A percentile compares a stretch with the other conserved stretches of the same genome.
Conservation (phyloP, 305 asterid genomes). For the Fraxinus sp. region DNA sequence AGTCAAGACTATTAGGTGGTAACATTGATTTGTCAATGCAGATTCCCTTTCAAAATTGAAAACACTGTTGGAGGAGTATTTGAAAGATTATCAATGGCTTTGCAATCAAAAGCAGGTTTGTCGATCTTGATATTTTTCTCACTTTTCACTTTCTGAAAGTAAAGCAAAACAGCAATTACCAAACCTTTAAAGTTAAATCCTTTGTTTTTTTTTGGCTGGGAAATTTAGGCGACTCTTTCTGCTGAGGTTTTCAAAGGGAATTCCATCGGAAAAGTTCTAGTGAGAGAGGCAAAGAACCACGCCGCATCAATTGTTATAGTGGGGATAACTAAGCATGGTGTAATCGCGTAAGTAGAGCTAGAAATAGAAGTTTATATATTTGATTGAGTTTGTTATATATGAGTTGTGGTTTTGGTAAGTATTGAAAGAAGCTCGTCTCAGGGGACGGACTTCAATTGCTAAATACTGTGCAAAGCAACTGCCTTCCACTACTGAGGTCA, state of each 20-base stretch:
- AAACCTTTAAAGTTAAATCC: not conserved
- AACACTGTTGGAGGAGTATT: constrained; percentile 49
- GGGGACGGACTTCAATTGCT: constrained; percentile 75
- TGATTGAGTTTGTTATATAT: not conserved
- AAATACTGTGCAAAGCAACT: constrained; percentile 71
- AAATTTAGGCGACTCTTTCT: constrained; percentile 58
- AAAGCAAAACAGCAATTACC: not conserved
- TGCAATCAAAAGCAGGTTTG: constrained; percentile 70
- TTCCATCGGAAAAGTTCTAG: constrained; percentile 65
- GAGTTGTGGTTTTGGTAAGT: not conserved
- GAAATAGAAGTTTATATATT: not conserved
- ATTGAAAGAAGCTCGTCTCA: constrained; percentile 30
- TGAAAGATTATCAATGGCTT: constrained; percentile 63
- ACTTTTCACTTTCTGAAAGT: constrained; percentile 15
- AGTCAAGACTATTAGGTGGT: not conserved
- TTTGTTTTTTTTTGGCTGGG: constrained; percentile 14
- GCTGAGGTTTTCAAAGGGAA: constrained; percentile 58
- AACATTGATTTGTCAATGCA: constrained; percentile 31
- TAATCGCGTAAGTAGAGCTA: constrained; percentile 49
- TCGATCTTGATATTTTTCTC: not conserved
- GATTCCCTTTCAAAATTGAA: constrained; percentile 53
- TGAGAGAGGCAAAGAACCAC: constrained; percentile 60
- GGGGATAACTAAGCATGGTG: constrained; percentile 60
- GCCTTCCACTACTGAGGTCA: constrained; percentile 59
- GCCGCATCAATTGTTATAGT: constrained; percentile 62